A percentile compares a stretch with the other conserved stretches of the same genome.
phyloP scores from a whole-genome alignment of 164 flowering plant species.

The Umbilicus rupestris region DNA sequence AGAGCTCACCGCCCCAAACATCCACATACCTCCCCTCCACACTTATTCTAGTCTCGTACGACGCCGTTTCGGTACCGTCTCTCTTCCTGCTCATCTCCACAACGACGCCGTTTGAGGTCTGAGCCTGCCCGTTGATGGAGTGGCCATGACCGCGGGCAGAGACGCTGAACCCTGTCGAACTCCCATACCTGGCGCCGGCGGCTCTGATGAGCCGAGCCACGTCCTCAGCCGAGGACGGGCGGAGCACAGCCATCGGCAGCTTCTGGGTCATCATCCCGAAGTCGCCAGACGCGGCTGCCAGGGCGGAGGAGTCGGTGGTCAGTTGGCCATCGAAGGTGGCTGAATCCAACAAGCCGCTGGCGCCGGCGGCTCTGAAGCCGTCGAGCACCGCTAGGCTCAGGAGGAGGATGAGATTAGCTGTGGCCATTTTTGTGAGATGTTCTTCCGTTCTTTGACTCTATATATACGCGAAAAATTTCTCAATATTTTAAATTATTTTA shows the following conservation, averaged over 20 bases:
- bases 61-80: slow-evolving; percentile 1
- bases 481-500: background rate
- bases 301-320: slow-evolving; percentile 35
- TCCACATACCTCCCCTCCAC: slow-evolving; percentile 47
- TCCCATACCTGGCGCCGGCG: no score
- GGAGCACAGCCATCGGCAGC: slow-evolving; percentile 58
- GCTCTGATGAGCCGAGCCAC: slow-evolving; percentile 35
- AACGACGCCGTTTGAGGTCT: slow-evolving; percentile 52
- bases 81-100: slow-evolving; percentile 46
- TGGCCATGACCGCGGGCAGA: slow-evolving; percentile 95
- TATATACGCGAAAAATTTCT: background rate
- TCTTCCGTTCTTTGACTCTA: background rate
- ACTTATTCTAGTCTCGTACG: slow-evolving; percentile 16
- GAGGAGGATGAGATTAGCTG: slow-evolving; percentile 8
- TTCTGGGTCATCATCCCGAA: slow-evolving; percentile 41
- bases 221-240: slow-evolving; percentile 56
- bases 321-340: slow-evolving; percentile 39
- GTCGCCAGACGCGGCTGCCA: slow-evolving; percentile 50
- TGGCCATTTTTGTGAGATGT: slow-evolving; percentile 20
- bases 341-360: slow-evolving; percentile 29
- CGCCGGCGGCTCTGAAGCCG: slow-evolving; percentile 3
- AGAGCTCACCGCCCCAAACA: slow-evolving; percentile 93
- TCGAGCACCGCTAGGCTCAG: slow-evolving; percentile 35
- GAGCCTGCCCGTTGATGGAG: slow-evolving; percentile 91
- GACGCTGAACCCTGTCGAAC: no score